Base-by-base conservation (phyloP, 1,284 basidiomycete genomes). In the Malassezia sympodialis region DNA sequence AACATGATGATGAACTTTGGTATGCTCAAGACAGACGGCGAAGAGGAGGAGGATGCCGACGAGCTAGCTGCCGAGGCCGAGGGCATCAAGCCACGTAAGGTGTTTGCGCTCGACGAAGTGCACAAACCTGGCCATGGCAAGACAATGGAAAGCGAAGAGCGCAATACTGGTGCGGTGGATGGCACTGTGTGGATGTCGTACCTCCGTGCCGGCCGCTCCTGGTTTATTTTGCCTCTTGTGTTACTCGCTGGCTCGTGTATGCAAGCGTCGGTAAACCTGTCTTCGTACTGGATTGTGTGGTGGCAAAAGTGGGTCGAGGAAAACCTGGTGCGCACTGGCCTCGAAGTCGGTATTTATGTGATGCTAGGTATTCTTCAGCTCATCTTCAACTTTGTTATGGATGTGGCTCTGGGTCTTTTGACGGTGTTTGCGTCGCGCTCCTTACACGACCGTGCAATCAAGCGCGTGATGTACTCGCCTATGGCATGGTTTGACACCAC, bases 401-500 rank as follows among this genome's bases (percentile, higher is more conserved):
- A 79, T 56, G 79, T 81, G 54, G 72, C 78, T 1, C 80, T 83
- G 51, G 86, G 85, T 24, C 76, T 84, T 58, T 78, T 80, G 59
- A 79, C 78, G 17, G 88, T 83, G 71, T 83, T 83, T 68, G 84
- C 87, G 0, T 39, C 75, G 80, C 77, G 77, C 58, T 78, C 73
- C 19, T 76, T 88, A 39, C 87, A 86, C 77, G 62, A 75, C 76
- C 42, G 81, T 82, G 11, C 76, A 84, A 45, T 75, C 65, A 27
- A 78, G 78, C 19, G 81, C 3, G 61, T 88, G 8, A 74, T 86
- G 21, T 76, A 78, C 10, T 85, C 86, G 0, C 85, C 86, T 0
- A 77, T 84, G 42, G 79, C 82, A 3, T 88, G 87, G 76, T 89
- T 88, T 68, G 88, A 90, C 63, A 85, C 83, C 0, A 89, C 86